phyloP scores from a whole-genome alignment of 1,139 yeast genomes.

The Hansenula sp. region DNA sequence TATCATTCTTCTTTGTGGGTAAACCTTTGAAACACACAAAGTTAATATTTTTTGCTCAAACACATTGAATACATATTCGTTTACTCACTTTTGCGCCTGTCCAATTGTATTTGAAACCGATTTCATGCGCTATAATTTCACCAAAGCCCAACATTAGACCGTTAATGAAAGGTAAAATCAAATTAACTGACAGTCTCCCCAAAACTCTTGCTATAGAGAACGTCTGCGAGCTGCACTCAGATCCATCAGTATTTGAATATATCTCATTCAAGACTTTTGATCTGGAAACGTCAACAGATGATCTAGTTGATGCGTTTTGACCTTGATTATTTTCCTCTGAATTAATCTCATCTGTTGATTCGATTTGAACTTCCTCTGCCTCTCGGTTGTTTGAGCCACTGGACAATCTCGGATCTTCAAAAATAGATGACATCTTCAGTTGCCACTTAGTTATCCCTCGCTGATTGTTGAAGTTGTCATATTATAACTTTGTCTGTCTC shows the following conservation, averaged over 20 bases:
- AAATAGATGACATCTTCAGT: too few species aligned
- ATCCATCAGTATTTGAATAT: background rate
- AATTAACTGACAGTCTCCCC: conserved; percentile 55
- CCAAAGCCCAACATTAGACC: conserved; percentile 98
- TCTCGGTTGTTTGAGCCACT: too few species aligned
- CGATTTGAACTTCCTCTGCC: background rate
- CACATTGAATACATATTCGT: background rate
- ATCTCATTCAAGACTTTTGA: background rate
- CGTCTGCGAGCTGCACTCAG: background rate
- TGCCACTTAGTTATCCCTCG: too few species aligned
- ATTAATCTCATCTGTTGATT: background rate
- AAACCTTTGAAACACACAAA: conserved; percentile 6
- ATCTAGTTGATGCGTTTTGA: background rate
- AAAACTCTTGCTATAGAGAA: conserved; percentile 7
- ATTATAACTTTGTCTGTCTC: too few species aligned
- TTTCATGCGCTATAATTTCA: conserved; percentile 89
- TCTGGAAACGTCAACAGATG: background rate
- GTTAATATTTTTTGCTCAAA: background rate
- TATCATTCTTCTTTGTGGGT: conserved; percentile 33
- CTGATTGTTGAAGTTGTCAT: too few species aligned
- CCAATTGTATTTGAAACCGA: conserved; percentile 81
- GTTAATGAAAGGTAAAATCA: conserved; percentile 82
- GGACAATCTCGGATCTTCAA: too few species aligned
- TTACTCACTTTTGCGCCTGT: conserved; percentile 62
- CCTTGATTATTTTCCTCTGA: background rate